Conservation (phyloP, 2,329 filamentous ascomycete genomes). For the Emergomyces africanus region DNA sequence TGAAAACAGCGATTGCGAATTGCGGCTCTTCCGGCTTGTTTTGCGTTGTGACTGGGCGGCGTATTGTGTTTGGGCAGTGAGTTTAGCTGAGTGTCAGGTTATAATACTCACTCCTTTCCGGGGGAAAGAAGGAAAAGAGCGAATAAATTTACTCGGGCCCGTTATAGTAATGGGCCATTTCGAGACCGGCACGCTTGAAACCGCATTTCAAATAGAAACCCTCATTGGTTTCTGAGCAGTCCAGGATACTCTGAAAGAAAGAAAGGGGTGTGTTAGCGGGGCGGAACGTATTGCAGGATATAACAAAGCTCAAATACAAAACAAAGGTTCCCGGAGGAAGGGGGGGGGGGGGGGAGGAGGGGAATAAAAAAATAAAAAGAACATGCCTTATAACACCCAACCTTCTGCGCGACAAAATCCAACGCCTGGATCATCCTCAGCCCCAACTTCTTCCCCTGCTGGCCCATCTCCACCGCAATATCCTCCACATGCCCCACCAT, state of each 20-base stretch:
- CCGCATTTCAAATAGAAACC: slow-evolving; percentile 98
- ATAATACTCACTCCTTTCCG: no score
- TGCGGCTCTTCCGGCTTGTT: no score
- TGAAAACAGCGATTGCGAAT: no score
- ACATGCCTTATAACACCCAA: slow-evolving; percentile 78
- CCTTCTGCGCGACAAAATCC: slow-evolving; percentile 72
- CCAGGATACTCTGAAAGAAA: slow-evolving; percentile 61
- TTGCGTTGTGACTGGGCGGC: no score
- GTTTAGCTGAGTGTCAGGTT: no score
- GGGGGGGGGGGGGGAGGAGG: no score
- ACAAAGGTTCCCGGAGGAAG: no score
- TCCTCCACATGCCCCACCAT: slow-evolving; percentile 91
- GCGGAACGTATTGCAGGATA: neutral
- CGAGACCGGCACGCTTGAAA: slow-evolving; percentile 77
- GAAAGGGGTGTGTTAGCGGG: slow-evolving; percentile 8
- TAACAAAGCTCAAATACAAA: neutral
- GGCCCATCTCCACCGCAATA: slow-evolving; percentile 85
- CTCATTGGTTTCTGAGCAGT: slow-evolving; percentile 92
- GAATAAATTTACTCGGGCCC: neutral
- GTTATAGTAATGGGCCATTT: slow-evolving; percentile 91
- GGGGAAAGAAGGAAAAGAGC: no score
- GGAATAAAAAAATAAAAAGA: neutral
- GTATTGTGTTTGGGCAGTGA: no score
- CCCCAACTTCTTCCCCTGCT: slow-evolving; percentile 95
- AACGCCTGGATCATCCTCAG: slow-evolving; percentile 86